phyloP scores from a whole-genome alignment of 2,329 filamentous ascomycete species.

The Triangularia setosa region DNA sequence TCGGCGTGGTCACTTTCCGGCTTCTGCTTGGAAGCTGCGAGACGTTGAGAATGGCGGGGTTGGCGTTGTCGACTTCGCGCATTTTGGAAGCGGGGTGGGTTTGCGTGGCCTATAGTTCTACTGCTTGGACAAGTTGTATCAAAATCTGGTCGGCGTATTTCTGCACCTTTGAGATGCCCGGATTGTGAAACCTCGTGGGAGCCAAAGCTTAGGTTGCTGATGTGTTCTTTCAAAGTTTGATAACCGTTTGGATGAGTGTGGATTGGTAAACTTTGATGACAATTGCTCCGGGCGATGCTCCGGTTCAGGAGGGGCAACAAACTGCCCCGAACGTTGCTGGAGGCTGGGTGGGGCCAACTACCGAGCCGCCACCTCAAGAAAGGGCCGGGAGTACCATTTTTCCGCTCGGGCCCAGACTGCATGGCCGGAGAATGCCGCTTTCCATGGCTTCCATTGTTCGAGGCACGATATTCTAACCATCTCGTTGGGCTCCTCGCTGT shows the following conservation, averaged over 20 bases:
- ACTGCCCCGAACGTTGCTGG: neutral
- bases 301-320: neutral
- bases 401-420: neutral
- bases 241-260: neutral
- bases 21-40: conserved; percentile 83
- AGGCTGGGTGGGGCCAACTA: conserved; percentile 8
- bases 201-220: no score
- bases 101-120: neutral
- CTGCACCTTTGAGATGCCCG: neutral
- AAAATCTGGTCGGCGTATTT: neutral
- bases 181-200: no score
- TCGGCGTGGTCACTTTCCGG: conserved; percentile 45
- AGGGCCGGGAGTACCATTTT: neutral
- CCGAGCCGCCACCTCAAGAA: neutral
- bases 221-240: neutral
- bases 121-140: neutral
- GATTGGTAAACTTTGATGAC: neutral
- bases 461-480: neutral
- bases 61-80: conserved; percentile 65
- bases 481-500: neutral
- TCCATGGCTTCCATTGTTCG: neutral
- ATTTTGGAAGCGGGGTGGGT: conserved; percentile 20
- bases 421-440: neutral
- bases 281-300: neutral
- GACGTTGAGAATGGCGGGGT: conserved; percentile 85